A percentile compares a stretch with the other conserved stretches of the same genome.
phyloP scores from a whole-genome alignment of 352 stramenopile genomes.

The Globisporangium emineosum region DNA sequence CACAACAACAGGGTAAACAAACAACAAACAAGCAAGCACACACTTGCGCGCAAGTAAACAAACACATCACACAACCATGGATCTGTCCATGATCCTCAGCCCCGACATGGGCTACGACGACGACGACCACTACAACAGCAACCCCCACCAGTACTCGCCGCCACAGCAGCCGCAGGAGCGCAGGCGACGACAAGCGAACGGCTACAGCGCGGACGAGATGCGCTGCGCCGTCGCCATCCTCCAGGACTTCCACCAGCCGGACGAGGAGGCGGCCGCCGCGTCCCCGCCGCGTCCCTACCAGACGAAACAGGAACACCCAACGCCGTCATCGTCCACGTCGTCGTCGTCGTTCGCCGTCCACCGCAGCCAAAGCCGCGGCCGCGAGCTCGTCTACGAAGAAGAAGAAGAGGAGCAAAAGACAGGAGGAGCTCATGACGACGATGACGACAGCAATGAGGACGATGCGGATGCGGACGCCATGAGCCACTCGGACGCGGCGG shows the following conservation, averaged over 20 bases:
- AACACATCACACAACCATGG: slow-evolving; percentile 27
- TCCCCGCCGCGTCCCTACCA: neutral
- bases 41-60: neutral
- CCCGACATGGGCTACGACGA: slow-evolving; percentile 33
- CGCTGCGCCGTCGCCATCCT: slow-evolving; percentile 61
- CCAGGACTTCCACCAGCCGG: slow-evolving; percentile 46
- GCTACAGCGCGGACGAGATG: slow-evolving; percentile 52
- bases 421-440: slow-evolving; percentile 15
- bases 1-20: neutral
- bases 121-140: neutral
- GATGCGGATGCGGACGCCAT: slow-evolving; percentile 4
- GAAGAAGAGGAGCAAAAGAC: slow-evolving; percentile 23
- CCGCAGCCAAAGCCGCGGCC: neutral
- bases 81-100: slow-evolving; percentile 55
- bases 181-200: neutral
- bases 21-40: slow-evolving; percentile 11
- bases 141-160: slow-evolving; percentile 8
- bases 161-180: slow-evolving; percentile 5
- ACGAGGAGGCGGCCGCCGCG: slow-evolving; percentile 14
- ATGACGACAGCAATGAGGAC: neutral
- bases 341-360: slow-evolving; percentile 3
- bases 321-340: neutral
- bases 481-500: slow-evolving; percentile 2
- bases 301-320: neutral
- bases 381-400: slow-evolving; percentile 16